Percentiles rank a stretch among this genome's conserved stretches.
These are phyloP conservation scores for Phytophthora lateralis DNA, from an alignment of 352 stramenopile genomes.

Conservation along the genomic window DNA sequence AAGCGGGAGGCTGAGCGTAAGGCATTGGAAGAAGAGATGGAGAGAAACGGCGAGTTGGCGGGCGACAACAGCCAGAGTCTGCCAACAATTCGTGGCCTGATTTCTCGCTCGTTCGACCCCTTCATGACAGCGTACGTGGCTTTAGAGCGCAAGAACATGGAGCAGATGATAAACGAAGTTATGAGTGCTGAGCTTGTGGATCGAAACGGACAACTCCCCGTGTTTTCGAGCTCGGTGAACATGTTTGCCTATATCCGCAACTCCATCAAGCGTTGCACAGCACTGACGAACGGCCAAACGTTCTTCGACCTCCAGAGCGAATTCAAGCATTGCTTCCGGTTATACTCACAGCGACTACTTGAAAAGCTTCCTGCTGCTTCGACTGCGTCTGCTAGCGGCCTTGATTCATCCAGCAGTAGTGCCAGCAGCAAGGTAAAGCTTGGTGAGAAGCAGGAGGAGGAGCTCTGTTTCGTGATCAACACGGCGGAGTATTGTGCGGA, in stretches of 20 bases:
- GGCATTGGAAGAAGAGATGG: conserved; percentile 66
- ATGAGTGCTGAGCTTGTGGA: conserved; percentile 94
- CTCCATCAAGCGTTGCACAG: conserved; percentile 96
- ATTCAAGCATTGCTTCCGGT: conserved; percentile 86
- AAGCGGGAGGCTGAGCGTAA: conserved; percentile 77
- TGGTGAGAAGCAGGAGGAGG: conserved; percentile 92
- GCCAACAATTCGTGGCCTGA: conserved; percentile 80
- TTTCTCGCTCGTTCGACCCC: conserved; percentile 95
- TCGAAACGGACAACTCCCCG: conserved; percentile 93
- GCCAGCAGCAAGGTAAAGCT: conserved; percentile 60
- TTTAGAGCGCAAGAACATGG: conserved; percentile 97
- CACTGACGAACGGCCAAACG: conserved; percentile 96
- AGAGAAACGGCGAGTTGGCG: conserved; percentile 56
- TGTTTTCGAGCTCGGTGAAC: conserved; percentile 97
- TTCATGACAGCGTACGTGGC: conserved; percentile 98
- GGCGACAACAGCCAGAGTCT: conserved; percentile 49
- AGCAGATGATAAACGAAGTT: conserved; percentile 91
- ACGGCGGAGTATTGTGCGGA: conserved; percentile 99
- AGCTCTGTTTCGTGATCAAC: conserved; percentile 98
- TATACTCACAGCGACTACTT: conserved; percentile 82
- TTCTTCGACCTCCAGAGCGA: conserved; percentile 97
- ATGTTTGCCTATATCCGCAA: conserved; percentile 99
- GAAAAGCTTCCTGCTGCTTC: conserved; percentile 64
- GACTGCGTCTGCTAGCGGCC: conserved; percentile 14
- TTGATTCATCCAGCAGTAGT: conserved; percentile 33